Percentiles rank a stretch among this genome's conserved stretches.
Evolutionary conservation across 352 stramenopile genomes (phyloP).

Genomic region (Aphanomyces astaci): DNA sequence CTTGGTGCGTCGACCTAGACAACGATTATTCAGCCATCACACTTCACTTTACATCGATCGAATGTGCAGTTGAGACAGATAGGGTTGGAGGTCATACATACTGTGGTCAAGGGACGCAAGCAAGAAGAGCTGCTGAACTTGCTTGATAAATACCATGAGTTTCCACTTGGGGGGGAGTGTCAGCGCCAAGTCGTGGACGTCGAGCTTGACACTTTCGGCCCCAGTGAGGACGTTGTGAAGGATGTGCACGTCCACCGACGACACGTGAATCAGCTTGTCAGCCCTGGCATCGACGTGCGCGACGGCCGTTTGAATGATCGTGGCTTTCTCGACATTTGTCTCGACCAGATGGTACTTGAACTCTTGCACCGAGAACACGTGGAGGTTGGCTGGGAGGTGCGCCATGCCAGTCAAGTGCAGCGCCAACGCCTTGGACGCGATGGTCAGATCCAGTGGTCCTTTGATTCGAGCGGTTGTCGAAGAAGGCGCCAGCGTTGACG

Average conservation of each 20-base stretch:
- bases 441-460: background rate
- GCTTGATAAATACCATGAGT: slow-evolving; percentile 10
- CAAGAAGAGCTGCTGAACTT: slow-evolving; percentile 7
- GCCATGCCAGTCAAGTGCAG: background rate
- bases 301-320: background rate
- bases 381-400: background rate
- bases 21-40: too few relatives aligned
- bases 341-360: background rate
- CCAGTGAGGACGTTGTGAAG: background rate
- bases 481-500: background rate
- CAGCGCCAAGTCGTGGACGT: background rate
- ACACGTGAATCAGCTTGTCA: background rate
- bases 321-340: background rate
- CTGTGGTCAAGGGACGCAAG: background rate
- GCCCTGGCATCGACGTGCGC: background rate
- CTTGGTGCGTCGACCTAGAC: background rate
- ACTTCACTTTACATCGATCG: too few relatives aligned
- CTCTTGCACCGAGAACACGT: background rate
- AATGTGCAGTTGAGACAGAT: too few relatives aligned
- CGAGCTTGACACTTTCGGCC: background rate
- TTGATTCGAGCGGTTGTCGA: background rate
- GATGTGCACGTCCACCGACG: background rate
- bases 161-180: background rate
- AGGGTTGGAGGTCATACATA: too few relatives aligned
- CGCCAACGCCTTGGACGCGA: background rate